These are phyloP conservation scores for Aristolochia californica DNA, from an alignment of 164 flowering plant genomes.

Conservation along the genomic window DNA sequence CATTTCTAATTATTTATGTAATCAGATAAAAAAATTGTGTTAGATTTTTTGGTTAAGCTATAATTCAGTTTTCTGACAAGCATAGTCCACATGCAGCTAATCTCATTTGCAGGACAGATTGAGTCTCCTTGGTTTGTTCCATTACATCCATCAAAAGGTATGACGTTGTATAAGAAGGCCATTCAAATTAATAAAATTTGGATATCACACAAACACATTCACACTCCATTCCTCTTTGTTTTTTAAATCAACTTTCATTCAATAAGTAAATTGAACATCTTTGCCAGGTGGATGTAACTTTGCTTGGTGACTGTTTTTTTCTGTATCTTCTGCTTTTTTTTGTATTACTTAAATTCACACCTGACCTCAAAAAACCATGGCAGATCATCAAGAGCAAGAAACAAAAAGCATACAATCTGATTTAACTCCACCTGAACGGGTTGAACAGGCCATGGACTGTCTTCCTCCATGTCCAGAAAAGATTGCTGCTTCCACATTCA, in stretches of 20 bases:
- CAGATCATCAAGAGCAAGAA: conserved; percentile 40
- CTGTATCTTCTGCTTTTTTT: background rate
- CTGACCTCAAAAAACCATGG: conserved; percentile 6
- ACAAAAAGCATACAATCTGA: conserved; percentile 26
- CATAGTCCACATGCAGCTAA: conserved; percentile 42
- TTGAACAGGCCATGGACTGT: conserved; percentile 46
- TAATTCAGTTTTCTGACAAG: background rate
- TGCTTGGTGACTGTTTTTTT: no score
- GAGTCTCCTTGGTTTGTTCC: conserved; percentile 71
- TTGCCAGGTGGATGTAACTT: no score
- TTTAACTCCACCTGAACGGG: conserved; percentile 45
- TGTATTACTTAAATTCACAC: background rate
- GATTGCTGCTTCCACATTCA: conserved; percentile 3
- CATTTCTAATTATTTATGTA: no score
- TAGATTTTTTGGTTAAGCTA: no score
- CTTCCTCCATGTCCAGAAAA: conserved; percentile 23
- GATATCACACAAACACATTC: background rate
- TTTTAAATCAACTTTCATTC: no score
- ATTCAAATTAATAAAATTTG: background rate
- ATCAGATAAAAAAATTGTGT: no score
- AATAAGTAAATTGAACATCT: no score
- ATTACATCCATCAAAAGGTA: conserved; percentile 52
- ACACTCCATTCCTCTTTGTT: background rate
- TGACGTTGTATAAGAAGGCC: background rate
- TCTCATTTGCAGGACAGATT: conserved; percentile 52